Conservation (phyloP, 768 basidiomycete species). For the Boletus sensibilis region DNA sequence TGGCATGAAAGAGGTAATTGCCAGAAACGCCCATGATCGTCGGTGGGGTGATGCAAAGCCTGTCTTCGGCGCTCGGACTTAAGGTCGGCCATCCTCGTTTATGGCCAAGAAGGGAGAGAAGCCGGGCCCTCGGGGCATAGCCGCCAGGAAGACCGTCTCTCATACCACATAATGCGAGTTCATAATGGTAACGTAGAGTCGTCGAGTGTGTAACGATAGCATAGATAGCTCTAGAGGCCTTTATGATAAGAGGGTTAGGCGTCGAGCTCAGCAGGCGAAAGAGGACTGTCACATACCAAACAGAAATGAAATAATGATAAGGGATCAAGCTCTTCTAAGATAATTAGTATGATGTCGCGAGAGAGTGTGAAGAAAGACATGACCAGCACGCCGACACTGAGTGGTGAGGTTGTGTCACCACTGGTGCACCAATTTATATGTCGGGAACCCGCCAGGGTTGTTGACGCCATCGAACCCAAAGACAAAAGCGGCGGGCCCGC, state of each 20-base stretch:
- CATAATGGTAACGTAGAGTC: constrained; percentile 33
- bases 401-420: constrained; percentile 13
- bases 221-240: constrained; percentile 28
- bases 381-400: constrained; percentile 35
- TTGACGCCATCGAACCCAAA: constrained; percentile 27
- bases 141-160: constrained; percentile 26
- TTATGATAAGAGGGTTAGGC: neutral
- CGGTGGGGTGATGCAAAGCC: constrained; percentile 29
- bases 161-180: constrained; percentile 33
- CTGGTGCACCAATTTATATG: constrained; percentile 29
- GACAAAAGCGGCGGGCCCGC: constrained; percentile 37
- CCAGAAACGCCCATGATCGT: constrained; percentile 35
- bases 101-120: constrained; percentile 30
- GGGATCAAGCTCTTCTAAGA: constrained; percentile 36
- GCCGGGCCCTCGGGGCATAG: constrained; percentile 20
- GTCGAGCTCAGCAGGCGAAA: neutral
- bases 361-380: constrained; percentile 36
- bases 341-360: constrained; percentile 28
- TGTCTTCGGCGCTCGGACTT: constrained; percentile 33
- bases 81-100: constrained; percentile 36
- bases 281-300: constrained; percentile 18
- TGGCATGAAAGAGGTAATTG: constrained; percentile 35
- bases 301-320: constrained; percentile 34
- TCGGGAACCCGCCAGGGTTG: constrained; percentile 23
- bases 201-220: constrained; percentile 25